Percentiles rank a stretch among this genome's conserved stretches.
These are phyloP conservation scores for Mycogone perniciosa DNA, from an alignment of 2,329 filamentous ascomycete genomes.

Conservation along the genomic window DNA sequence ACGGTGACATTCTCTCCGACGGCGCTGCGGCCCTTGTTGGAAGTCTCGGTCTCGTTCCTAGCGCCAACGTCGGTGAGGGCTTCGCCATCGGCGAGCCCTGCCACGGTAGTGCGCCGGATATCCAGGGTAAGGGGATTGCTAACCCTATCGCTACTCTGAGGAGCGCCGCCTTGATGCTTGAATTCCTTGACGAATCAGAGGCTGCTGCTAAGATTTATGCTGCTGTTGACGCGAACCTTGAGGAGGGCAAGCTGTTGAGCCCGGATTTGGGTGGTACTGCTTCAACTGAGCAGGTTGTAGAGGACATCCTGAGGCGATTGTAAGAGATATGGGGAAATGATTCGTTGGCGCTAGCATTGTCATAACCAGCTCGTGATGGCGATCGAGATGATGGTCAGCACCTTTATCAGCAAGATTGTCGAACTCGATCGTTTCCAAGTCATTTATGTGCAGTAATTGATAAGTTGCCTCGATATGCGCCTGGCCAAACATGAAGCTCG, in stretches of 20 bases:
- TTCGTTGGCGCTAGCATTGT: no score
- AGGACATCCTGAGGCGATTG: constrained; percentile 78
- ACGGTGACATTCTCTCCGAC: constrained; percentile 91
- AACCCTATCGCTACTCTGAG: constrained; percentile 95
- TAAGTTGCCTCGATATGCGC: no score
- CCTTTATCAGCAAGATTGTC: no score
- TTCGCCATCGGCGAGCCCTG: constrained; percentile 98
- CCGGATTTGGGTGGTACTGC: constrained; percentile 88
- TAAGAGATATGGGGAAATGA: constrained; percentile 35
- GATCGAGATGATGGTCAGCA: no score
- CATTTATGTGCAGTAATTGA: no score
- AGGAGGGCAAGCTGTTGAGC: constrained; percentile 73
- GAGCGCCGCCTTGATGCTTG: constrained; percentile 88
- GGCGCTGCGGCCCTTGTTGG: constrained; percentile 92
- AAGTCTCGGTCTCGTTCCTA: constrained; percentile 84
- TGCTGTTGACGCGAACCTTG: constrained; percentile 84
- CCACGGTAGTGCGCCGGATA: constrained; percentile 93
- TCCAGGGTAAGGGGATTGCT: constrained; percentile 84
- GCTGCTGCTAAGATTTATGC: constrained; percentile 87
- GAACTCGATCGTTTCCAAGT: no score
- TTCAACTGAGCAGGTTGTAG: constrained; percentile 76
- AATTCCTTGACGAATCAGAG: constrained; percentile 82
- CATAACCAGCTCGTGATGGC: no score
- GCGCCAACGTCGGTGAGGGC: constrained; percentile 86
- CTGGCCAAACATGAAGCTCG: no score